Evolutionary conservation across 2,329 filamentous ascomycete genomes (phyloP), one percentile per base, ranked within the genome.

Genomic region (Aureobasidium melanogenum): DNA sequence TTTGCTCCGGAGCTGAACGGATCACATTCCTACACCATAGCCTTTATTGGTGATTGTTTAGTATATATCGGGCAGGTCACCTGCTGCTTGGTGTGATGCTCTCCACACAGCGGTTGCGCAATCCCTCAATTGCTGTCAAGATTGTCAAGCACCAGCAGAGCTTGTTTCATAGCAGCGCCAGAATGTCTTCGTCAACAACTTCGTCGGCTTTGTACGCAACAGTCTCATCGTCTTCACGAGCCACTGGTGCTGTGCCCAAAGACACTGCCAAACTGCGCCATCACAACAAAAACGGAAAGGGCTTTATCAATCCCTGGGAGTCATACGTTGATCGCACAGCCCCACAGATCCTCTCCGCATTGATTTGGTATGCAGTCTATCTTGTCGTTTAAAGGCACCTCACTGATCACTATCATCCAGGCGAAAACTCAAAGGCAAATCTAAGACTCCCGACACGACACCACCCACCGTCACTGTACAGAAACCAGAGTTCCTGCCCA

Each of bases 391-490:
- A 28, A n/a, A 10, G 2, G 5, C n/a, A 17, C 38, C 5, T n/a
- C 8, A 19, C 36, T 55, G 22, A 60, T 22, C 28, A 39, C 32
- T 24, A 43, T 15, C n/a, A n/a, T 24, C 10, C 48, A 77, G 77
- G 67, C 77, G 81, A 64, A 74, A 73, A 48, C 51, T 85, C 9
- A 75, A 71, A 2, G 83, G 84, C 28, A 73, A 79, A 65, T 70
- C 69, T 5, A 82, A 83, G 51, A 68, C 63, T 1, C 87, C 88
- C 30, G 80, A 89, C 69, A 86, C 85, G 8, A 81, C 81, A 10
- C 81, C 82, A 26, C 84, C 86, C 10, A 85, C 85, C 0, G 84
- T 94, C 12, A 76, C 83, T 2, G 83, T 93, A 19, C 81, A 80
- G 61, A 82, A 81, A 64, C 89, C 91, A 0, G 69, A 78, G 5